phyloP scores from a whole-genome alignment of 371 early-diverging fungal species.

The Rhizopus arrhizus region DNA sequence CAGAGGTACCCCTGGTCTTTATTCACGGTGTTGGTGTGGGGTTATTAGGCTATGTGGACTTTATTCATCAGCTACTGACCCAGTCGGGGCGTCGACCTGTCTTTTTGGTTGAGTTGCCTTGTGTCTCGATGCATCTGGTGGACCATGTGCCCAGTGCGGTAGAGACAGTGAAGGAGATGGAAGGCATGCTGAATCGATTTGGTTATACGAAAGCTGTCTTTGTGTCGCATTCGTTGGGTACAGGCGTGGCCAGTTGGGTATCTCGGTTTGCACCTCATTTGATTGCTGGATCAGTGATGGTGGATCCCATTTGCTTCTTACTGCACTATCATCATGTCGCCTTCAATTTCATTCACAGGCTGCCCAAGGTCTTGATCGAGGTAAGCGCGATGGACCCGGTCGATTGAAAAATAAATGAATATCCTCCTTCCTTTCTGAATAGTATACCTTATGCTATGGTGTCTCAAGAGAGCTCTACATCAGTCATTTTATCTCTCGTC shows the following conservation, averaged over 20 bases:
- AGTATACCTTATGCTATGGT: constrained; percentile 12
- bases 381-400: constrained; percentile 13
- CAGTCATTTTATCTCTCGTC: constrained; percentile 63
- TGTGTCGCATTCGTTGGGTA: constrained; percentile 72
- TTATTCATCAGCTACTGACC: constrained; percentile 44
- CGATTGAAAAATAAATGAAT: background rate
- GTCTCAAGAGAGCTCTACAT: constrained; percentile 68
- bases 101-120: constrained; percentile 68
- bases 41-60: constrained; percentile 55
- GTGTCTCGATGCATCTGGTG: constrained; percentile 66
- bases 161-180: constrained; percentile 58
- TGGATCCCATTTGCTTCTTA: constrained; percentile 75
- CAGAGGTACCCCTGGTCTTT: constrained; percentile 60
- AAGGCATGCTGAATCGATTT: constrained; percentile 51
- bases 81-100: constrained; percentile 51
- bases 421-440: background rate
- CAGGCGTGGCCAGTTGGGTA: constrained; percentile 53
- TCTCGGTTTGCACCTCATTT: constrained; percentile 47
- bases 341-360: constrained; percentile 68
- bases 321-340: constrained; percentile 64
- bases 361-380: constrained; percentile 57
- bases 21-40: constrained; percentile 74
- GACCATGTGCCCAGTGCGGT: constrained; percentile 60
- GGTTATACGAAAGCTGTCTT: constrained; percentile 58
- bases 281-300: constrained; percentile 55